Conservation (phyloP, 2,329 filamentous ascomycete species). For the Fusarium xylarioides region DNA sequence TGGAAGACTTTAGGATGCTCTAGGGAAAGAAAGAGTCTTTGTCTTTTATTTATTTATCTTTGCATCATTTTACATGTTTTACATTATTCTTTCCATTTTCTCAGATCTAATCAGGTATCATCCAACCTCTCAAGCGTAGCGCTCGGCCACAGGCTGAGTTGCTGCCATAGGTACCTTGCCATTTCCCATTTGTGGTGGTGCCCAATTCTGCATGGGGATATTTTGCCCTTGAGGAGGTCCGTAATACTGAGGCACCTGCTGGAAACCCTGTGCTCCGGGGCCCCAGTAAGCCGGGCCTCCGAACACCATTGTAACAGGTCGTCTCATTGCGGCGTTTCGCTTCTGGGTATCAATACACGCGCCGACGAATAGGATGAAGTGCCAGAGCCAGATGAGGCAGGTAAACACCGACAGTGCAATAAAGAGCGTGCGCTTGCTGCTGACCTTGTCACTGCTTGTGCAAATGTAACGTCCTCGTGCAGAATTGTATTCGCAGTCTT, state of each 20-base stretch:
- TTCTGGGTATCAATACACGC: slow-evolving; percentile 52
- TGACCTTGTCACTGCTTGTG: background rate
- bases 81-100: background rate
- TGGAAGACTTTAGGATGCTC: background rate
- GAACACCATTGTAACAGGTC: slow-evolving; percentile 40
- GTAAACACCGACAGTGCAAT: slow-evolving; percentile 37
- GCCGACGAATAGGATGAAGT: slow-evolving; percentile 52
- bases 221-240: slow-evolving; percentile 22
- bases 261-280: slow-evolving; percentile 44
- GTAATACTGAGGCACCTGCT: slow-evolving; percentile 40
- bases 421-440: slow-evolving; percentile 19
- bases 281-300: slow-evolving; percentile 44
- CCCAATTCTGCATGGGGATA: slow-evolving; percentile 34
- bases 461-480: background rate
- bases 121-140: slow-evolving; percentile 6
- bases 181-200: slow-evolving; percentile 5
- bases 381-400: slow-evolving; percentile 41
- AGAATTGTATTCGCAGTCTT: slow-evolving; percentile 18
- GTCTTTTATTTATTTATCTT: background rate
- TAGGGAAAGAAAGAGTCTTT: background rate
- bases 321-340: slow-evolving; percentile 39
- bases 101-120: background rate
- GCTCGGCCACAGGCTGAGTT: slow-evolving; percentile 3
- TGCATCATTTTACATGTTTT: background rate
- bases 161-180: slow-evolving; percentile 12